These are phyloP conservation scores for Dictyostelium brefeldianum DNA, from an alignment of 78 protist genomes.

Conservation along the genomic window DNA sequence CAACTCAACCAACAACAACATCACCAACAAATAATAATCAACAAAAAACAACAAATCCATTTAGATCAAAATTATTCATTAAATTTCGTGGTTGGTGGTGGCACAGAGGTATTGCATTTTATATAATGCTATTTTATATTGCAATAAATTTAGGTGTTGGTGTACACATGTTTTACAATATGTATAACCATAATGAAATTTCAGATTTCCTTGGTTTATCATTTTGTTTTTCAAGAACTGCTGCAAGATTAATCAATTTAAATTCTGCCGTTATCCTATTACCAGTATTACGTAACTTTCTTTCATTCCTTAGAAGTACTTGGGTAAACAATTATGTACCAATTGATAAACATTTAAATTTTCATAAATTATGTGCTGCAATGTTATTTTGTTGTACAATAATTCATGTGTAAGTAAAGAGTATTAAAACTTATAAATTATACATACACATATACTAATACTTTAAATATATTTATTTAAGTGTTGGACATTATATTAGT, in stretches of 20 bases:
- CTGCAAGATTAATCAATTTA: slow-evolving; percentile 81
- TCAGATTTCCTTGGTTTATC: slow-evolving; percentile 22
- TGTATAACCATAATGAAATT: background rate
- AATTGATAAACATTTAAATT: slow-evolving; percentile 86
- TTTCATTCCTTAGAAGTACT: slow-evolving; percentile 55
- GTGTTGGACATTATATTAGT: slow-evolving; percentile 47
- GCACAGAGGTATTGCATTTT: slow-evolving; percentile 22
- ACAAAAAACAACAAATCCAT: background rate
- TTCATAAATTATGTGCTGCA: slow-evolving; percentile 83
- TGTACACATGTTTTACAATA: slow-evolving; percentile 28
- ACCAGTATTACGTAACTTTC: slow-evolving; percentile 88
- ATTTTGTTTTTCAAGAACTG: slow-evolving; percentile 57
- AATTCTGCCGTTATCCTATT: slow-evolving; percentile 87
- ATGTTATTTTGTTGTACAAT: slow-evolving; percentile 51
- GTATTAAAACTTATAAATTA: too few species aligned
- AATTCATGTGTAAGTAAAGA: slow-evolving; percentile 28
- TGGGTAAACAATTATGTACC: slow-evolving; percentile 72
- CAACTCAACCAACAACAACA: background rate
- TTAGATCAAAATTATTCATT: slow-evolving; percentile 5
- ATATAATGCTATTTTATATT: slow-evolving; percentile 20
- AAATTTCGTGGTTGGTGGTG: slow-evolving; percentile 70
- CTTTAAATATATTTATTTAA: background rate
- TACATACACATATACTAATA: too few species aligned
- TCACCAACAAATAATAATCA: background rate
- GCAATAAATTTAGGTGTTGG: slow-evolving; percentile 46